Evolutionary conservation across 179 eudicot genomes (phyloP).

Genomic region (Silene vulgaris): DNA sequence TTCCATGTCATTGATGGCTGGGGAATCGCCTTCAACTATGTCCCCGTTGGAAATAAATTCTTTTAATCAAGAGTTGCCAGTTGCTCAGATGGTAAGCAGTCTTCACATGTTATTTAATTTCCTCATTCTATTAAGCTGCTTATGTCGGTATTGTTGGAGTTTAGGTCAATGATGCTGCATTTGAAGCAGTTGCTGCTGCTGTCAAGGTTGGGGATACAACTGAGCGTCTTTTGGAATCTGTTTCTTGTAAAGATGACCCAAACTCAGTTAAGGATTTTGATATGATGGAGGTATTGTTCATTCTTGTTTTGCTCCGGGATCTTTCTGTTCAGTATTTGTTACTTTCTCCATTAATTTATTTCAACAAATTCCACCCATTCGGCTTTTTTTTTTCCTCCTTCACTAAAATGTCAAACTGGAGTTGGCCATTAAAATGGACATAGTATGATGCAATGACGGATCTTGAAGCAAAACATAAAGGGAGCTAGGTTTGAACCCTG

Average conservation of each 20-base stretch:
- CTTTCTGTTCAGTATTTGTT: slow-evolving; percentile 5
- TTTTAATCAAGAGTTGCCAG: slow-evolving; percentile 26
- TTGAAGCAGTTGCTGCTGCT: slow-evolving; percentile 26
- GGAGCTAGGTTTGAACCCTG: no score
- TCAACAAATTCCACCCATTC: no score
- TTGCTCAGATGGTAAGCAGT: slow-evolving; percentile 23
- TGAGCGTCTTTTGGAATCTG: slow-evolving; percentile 26
- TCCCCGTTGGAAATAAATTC: slow-evolving; percentile 26
- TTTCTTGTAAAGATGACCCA: slow-evolving; percentile 30
- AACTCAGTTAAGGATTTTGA: slow-evolving; percentile 32
- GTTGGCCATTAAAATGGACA: no score
- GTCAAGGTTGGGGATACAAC: slow-evolving; percentile 26
- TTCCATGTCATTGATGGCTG: slow-evolving; percentile 35
- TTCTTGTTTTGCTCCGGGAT: not conserved
- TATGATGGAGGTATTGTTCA: slow-evolving; percentile 45
- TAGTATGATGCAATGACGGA: no score
- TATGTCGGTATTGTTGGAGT: slow-evolving; percentile 14
- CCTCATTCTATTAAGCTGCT: not conserved
- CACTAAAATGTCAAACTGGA: no score
- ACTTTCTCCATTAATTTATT: no score
- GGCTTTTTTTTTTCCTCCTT: no score
- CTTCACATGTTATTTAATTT: not conserved
- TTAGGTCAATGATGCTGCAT: slow-evolving; percentile 30
- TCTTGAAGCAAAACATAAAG: no score
- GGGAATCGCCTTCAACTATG: slow-evolving; percentile 18